Base-by-base conservation (phyloP, 805 yeast genomes). In the Candida ulmi region DNA sequence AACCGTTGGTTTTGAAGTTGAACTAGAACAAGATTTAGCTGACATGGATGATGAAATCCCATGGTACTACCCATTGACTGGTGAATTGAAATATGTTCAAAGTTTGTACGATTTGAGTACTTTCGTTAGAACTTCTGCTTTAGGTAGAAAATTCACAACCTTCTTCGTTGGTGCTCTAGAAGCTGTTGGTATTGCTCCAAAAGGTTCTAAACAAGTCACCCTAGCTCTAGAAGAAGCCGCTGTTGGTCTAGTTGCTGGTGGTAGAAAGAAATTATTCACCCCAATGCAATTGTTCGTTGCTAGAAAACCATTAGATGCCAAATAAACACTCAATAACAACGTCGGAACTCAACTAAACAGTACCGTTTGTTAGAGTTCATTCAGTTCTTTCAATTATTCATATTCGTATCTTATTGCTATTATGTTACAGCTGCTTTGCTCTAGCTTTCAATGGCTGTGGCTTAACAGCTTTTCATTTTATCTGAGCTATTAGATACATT, bases 11-110 rank as follows among this genome's bases (percentile, higher is more conserved):
- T 93, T 93, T 62, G 83, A 86, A 54, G 68, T 93, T 50, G 74
- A 76, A 56, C 76, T 76, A 59, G 78, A 78, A 63, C 70, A 72
- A 53, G 99, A 93, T 62, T 72, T 93, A 58, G 97, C 98, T 40
- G 86, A 82, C 47, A 64, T 68, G 33, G 78, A 75, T 45, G 97
- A 87, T 60, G 85, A 74, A 37, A 75, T 93, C 48, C 99, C 99
- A 52, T 93, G 99, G 99, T 93, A 85, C 71, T 88, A 88, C 63
- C 99, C 99, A 55, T 75, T 93, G 58, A 74, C 93, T 46, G 99
- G 99, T 58, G 95, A 91, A 52, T 81, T 88, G 86, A 83, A 77
- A 66, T 83, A 86, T 66, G 76, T 86, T 40, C 96, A 90, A 69
- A 69, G 80, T 38, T 40, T 87, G 15, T 71, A 78, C 42, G 99